A percentile compares a stretch with the other conserved stretches of the same genome.
Evolutionary conservation across 345 rosid species (phyloP).

Genomic region (Conringia planisiliqua): DNA sequence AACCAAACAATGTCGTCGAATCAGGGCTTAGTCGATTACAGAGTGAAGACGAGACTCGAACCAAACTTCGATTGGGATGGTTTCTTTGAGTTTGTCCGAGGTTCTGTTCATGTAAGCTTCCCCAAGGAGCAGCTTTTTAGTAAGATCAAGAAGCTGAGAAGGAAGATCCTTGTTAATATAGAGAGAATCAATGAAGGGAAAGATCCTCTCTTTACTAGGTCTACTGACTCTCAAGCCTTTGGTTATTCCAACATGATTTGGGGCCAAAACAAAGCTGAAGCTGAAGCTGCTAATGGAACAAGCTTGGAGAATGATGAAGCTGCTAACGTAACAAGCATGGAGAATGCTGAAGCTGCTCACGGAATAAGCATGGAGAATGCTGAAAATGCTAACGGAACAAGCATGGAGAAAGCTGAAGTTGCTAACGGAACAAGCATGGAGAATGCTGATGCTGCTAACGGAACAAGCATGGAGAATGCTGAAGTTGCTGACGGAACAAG

Average conservation of each 20-base stretch:
- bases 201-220: constrained; percentile 23
- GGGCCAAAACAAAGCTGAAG: neutral
- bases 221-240: constrained; percentile 26
- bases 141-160: constrained; percentile 17
- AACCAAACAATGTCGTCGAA: neutral
- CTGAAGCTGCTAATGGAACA: neutral
- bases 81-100: neutral
- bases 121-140: constrained; percentile 11
- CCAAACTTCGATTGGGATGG: constrained; percentile 10
- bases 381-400: neutral
- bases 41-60: neutral
- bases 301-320: neutral
- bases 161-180: neutral
- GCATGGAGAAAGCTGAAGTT: neutral
- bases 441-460: neutral
- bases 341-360: neutral
- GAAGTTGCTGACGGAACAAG: neutral
- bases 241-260: constrained; percentile 22
- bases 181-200: neutral
- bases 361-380: neutral
- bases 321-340: too few relatives aligned
- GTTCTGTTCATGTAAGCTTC: neutral
- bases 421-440: too few relatives aligned
- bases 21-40: constrained; percentile 15
- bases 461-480: neutral